phyloP scores from a whole-genome alignment of 2,329 filamentous ascomycete species.

The Aspergillus latus region DNA sequence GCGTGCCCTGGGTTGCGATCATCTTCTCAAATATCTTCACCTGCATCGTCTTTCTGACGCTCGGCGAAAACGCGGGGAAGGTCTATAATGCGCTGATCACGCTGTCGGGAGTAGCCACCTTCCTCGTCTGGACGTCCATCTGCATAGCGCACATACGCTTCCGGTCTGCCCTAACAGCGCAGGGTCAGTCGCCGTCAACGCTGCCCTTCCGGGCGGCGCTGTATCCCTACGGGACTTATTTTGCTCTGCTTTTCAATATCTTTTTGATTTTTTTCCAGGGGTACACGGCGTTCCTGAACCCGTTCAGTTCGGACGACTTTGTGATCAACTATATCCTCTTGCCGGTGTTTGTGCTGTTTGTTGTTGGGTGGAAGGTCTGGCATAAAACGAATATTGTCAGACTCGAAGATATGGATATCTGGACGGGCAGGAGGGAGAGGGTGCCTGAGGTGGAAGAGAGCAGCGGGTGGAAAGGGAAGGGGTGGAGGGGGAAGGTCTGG shows the following conservation, averaged over 20 bases:
- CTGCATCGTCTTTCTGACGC: constrained; percentile 35
- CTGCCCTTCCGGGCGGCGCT: constrained; percentile 52
- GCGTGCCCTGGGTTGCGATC: constrained; percentile 61
- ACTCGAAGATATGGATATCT: constrained; percentile 42
- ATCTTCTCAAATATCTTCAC: constrained; percentile 70
- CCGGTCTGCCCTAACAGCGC: constrained; percentile 37
- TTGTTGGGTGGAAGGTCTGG: constrained; percentile 49
- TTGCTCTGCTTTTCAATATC: constrained; percentile 48
- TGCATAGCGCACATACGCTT: constrained; percentile 46
- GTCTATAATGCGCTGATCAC: constrained; percentile 36
- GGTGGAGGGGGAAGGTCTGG: not conserved
- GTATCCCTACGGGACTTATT: constrained; percentile 54
- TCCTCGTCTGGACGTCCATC: constrained; percentile 36
- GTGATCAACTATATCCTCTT: constrained; percentile 58
- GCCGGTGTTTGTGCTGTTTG: constrained; percentile 51
- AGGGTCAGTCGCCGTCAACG: constrained; percentile 38
- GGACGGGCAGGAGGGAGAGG: constrained; percentile 35
- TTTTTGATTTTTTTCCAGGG: constrained; percentile 55
- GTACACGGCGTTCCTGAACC: constrained; percentile 52
- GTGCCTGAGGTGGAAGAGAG: not conserved
- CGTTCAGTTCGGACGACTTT: constrained; percentile 52
- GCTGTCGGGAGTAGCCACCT: constrained; percentile 25
- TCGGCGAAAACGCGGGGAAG: constrained; percentile 32
- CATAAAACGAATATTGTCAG: constrained; percentile 39
- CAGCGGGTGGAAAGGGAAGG: not conserved